Evolutionary conservation across 805 yeast genomes (phyloP).

Genomic region (Zygoascus ofunaensis): DNA sequence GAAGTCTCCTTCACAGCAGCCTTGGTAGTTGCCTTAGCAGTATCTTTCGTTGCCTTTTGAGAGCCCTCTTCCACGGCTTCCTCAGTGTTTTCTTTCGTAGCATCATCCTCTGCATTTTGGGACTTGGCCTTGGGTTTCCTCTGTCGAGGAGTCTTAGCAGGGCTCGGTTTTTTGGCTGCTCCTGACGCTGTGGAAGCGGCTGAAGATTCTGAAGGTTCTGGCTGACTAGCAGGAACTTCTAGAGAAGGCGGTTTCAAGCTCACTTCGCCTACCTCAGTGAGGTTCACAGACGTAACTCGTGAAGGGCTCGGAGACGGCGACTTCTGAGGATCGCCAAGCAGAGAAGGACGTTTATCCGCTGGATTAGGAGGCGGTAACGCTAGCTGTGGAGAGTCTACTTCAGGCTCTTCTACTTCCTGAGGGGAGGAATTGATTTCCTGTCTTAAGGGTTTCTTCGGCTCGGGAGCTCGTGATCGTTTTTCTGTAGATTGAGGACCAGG

Average conservation of each 20-base stretch:
- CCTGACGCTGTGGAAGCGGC: not conserved
- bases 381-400: not conserved
- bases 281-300: constrained; percentile 1
- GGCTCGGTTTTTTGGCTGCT: not conserved
- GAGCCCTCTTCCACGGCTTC: not conserved
- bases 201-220: not conserved
- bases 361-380: not conserved
- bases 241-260: constrained; percentile 3
- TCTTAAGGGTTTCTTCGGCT: not conserved
- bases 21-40: not conserved
- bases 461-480: not conserved
- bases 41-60: not conserved
- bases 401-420: constrained; percentile 1
- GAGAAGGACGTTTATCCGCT: not conserved
- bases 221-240: constrained; percentile 1
- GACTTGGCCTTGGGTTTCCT: too few relatives aligned
- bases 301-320: constrained; percentile 5
- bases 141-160: not conserved
- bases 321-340: constrained; percentile 4
- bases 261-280: not conserved
- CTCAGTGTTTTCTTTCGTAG: not conserved
- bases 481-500: too few relatives aligned
- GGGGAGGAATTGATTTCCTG: constrained; percentile 2
- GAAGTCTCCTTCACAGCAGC: too few relatives aligned
- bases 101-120: too few relatives aligned